Percentiles rank a stretch among this genome's conserved stretches.
Conservation (phyloP, 2,329 filamentous ascomycete genomes). For the Coniochaeta ligniaria region DNA sequence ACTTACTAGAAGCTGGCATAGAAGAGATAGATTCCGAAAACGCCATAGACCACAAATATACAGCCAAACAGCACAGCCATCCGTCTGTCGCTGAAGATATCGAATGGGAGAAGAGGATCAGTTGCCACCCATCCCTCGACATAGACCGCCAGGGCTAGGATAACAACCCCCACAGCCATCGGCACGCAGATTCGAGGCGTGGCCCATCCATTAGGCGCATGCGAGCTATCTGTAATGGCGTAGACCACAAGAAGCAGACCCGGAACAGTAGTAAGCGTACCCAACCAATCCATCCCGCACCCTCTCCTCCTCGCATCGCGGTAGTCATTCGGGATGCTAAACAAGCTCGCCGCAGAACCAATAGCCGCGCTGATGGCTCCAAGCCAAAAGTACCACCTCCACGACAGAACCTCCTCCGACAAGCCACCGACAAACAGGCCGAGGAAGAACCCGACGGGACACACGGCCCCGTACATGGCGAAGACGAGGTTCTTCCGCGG, state of each 20-base stretch:
- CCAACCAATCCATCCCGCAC: constrained; percentile 56
- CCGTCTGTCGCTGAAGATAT: constrained; percentile 61
- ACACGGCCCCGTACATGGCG: constrained; percentile 38
- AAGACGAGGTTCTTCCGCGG: constrained; percentile 53
- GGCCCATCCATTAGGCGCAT: constrained; percentile 63
- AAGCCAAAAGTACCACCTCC: constrained; percentile 57
- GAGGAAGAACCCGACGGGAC: constrained; percentile 36
- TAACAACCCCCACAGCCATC: constrained; percentile 53
- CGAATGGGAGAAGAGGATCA: constrained; percentile 61
- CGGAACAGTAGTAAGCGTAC: constrained; percentile 16
- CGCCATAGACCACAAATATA: constrained; percentile 59
- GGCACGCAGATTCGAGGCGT: constrained; percentile 65
- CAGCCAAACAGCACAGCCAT: constrained; percentile 57
- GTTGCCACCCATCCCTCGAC: constrained; percentile 64
- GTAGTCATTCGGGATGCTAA: constrained; percentile 8
- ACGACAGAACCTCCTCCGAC: constrained; percentile 42
- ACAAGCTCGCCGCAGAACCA: constrained; percentile 20
- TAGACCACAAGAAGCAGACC: constrained; percentile 57
- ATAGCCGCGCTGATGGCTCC: constrained; percentile 40
- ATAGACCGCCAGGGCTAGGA: constrained; percentile 56
- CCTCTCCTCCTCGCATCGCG: constrained; percentile 17
- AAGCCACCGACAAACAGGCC: constrained; percentile 55
- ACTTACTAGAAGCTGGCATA: constrained; percentile 58
- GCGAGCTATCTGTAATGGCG: constrained; percentile 65
- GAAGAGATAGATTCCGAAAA: constrained; percentile 56